Evolutionary conservation across 2,329 filamentous ascomycete genomes (phyloP).

Genomic region (Cytospora schulzeri): DNA sequence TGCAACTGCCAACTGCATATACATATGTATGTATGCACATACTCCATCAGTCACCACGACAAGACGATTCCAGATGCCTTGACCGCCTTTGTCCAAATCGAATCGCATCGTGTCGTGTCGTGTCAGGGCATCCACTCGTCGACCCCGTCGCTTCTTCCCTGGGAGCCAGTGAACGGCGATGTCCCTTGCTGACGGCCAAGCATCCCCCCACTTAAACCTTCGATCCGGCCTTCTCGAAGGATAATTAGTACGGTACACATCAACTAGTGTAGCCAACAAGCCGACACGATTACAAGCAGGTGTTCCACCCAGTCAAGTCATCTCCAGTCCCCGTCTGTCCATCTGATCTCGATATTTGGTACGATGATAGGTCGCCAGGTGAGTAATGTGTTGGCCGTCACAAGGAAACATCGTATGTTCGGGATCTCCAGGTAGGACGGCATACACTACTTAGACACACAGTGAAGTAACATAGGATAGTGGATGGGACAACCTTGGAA

Average conservation of each 20-base stretch:
- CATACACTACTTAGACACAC: neutral
- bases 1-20: neutral
- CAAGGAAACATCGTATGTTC: neutral
- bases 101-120: slow-evolving; percentile 18
- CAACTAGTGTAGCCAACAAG: slow-evolving; percentile 1
- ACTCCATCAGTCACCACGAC: slow-evolving; percentile 14
- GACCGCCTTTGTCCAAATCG: slow-evolving; percentile 14
- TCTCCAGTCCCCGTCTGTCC: too few species aligned
- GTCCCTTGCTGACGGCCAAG: slow-evolving; percentile 8
- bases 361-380: neutral
- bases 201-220: slow-evolving; percentile 16
- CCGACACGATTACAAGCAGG: neutral
- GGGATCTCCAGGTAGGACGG: neutral
- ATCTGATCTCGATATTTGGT: neutral
- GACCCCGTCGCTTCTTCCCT: slow-evolving; percentile 5
- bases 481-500: neutral
- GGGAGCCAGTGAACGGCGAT: slow-evolving; percentile 13
- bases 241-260: neutral
- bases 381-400: neutral
- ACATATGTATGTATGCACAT: neutral
- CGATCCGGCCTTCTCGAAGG: slow-evolving; percentile 21
- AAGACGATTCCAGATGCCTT: slow-evolving; percentile 2
- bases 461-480: neutral
- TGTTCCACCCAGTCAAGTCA: neutral
- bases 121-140: slow-evolving; percentile 12